Conservation (phyloP, 495 filamentous ascomycete species). For the Aspergillus taichungensis region DNA sequence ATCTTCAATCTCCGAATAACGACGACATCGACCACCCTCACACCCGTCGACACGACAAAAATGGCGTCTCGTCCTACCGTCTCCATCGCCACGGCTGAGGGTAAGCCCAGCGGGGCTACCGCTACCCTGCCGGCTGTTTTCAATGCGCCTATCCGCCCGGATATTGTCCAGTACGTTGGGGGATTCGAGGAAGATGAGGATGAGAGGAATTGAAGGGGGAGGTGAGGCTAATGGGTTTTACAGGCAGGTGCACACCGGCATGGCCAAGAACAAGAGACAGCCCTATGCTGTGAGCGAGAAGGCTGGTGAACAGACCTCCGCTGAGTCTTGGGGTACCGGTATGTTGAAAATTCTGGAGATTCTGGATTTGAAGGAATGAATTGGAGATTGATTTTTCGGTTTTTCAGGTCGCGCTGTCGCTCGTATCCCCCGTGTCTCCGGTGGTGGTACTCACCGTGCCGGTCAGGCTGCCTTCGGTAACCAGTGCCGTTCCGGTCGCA, state of each 20-base stretch:
- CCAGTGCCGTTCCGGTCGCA: slow-evolving; percentile 98
- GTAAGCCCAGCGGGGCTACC: slow-evolving; percentile 76
- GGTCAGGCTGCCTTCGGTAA: slow-evolving; percentile 99
- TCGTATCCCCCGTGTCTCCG: slow-evolving; percentile 99
- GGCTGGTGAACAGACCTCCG: slow-evolving; percentile 98
- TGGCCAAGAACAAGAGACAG: slow-evolving; percentile 99
- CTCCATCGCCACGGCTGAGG: slow-evolving; percentile 87
- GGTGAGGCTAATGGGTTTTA: slow-evolving; percentile 28
- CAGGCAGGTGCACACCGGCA: slow-evolving; percentile 87
- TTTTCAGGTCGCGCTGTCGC: slow-evolving; percentile 88
- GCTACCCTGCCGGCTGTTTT: slow-evolving; percentile 91
- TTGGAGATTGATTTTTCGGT: slow-evolving; percentile 16
- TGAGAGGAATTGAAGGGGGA: slow-evolving; percentile 1
- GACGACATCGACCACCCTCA: slow-evolving; percentile 35
- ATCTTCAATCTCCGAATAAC: slow-evolving; percentile 34
- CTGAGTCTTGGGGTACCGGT: slow-evolving; percentile 99
- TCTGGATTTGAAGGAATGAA: slow-evolving; percentile 1
- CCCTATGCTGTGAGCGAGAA: slow-evolving; percentile 99
- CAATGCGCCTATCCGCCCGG: slow-evolving; percentile 89
- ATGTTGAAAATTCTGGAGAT: slow-evolving; percentile 38
- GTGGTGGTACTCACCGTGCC: slow-evolving; percentile 99
- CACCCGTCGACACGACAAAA: slow-evolving; percentile 33
- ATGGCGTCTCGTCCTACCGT: slow-evolving; percentile 95
- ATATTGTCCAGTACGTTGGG: slow-evolving; percentile 82
- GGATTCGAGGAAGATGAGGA: slow-evolving; percentile 11